Evolutionary conservation across 2,329 filamentous ascomycete species (phyloP).

Genomic region (Purpureocillium takamizusanense): DNA sequence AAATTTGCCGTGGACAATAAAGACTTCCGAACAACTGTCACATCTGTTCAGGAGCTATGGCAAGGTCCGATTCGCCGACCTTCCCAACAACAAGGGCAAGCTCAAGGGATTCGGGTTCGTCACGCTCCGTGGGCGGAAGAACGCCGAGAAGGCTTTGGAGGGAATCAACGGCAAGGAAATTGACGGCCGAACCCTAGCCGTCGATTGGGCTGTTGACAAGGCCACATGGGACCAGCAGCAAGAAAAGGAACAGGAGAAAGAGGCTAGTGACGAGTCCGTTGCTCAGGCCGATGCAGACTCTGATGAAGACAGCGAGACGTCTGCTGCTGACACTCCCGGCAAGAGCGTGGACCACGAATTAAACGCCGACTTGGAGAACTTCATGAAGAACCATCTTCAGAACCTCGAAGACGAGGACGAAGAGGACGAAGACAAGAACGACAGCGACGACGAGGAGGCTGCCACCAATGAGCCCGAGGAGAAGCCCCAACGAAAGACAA

Average conservation of each 20-base stretch:
- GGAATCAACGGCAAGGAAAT: slow-evolving; percentile 83
- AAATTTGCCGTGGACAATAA: slow-evolving; percentile 94
- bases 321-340: slow-evolving; percentile 16
- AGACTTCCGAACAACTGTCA: slow-evolving; percentile 70
- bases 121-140: slow-evolving; percentile 76
- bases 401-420: slow-evolving; percentile 49
- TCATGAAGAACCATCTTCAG: slow-evolving; percentile 48
- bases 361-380: slow-evolving; percentile 40
- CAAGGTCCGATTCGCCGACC: slow-evolving; percentile 78
- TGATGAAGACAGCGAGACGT: slow-evolving; percentile 22
- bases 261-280: slow-evolving; percentile 21
- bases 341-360: slow-evolving; percentile 31
- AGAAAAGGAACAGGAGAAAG: slow-evolving; percentile 20
- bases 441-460: slow-evolving; percentile 33
- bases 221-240: slow-evolving; percentile 67
- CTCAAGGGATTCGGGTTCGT: slow-evolving; percentile 91
- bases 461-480: slow-evolving; percentile 30
- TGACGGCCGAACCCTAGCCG: slow-evolving; percentile 79
- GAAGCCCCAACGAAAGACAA: slow-evolving; percentile 28
- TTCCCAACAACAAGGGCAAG: slow-evolving; percentile 70
- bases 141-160: slow-evolving; percentile 81
- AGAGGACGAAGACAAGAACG: slow-evolving; percentile 32
- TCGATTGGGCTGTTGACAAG: slow-evolving; percentile 96
- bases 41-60: slow-evolving; percentile 79
- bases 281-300: slow-evolving; percentile 23